Evolutionary conservation across 257 asterid species (phyloP), one percentile per base, ranked within the genome.

Genomic region (Nicotiana obtusifolia): DNA sequence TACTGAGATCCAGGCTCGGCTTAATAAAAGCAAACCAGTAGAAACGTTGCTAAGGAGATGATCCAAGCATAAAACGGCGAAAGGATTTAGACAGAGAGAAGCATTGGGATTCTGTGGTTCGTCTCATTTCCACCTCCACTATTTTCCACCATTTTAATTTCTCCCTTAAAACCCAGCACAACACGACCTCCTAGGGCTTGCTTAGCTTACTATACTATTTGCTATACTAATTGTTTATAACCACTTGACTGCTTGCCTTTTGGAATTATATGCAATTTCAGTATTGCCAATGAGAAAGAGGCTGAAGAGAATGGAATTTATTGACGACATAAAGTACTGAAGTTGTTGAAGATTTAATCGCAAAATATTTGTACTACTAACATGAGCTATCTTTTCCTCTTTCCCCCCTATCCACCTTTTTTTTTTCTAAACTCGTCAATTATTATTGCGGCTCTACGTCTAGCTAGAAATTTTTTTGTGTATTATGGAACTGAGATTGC

Each of bases 81-180:
- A 53, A 81, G 71, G 87, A 89, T 84, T 90, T 82, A 79, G 90
- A 90, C 96, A 91, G 84, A 41, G 49, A 41, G 4, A 17, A 82
- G 87, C 95, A 87, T 91, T 85, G 93, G 95, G 95, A 93, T 91
- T 92, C 97, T 84, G 92, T 87, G 88, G 19, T 30, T 41, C 0
- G 49, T 41, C 49, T 41, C 10, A 2, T 41, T 5, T 75, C 24
- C 13, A 20, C 14, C 62, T 66, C 61, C 13, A 16, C 37, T 10
- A 41, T 41, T 41, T 41, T 41, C 49, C 49, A 41, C 80, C 56
- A 66, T 41, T 22, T 60, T 17, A 35, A 61, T 26, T 76, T 64
- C 41, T 24, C 26, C 10, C 41, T 56, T 76, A 57, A 79, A 65
- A 24, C 28, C 41, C 64, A 76, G 64, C 80, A 54, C 59, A 60